Evolutionary conservation across 1,139 yeast species (phyloP).

Genomic region (Sugiyamaella paludigena): DNA sequence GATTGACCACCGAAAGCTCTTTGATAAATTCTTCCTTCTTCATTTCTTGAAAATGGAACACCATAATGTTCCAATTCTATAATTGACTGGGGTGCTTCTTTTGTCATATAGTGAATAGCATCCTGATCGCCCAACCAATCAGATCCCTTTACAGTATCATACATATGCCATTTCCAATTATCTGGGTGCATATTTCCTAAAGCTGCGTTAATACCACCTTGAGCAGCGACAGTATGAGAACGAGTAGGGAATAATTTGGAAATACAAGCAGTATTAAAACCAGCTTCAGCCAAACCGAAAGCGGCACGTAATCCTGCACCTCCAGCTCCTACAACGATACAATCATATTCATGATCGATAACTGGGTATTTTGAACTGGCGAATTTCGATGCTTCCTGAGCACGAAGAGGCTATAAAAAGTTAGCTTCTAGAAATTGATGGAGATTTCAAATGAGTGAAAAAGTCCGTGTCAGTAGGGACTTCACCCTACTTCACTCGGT

Average conservation of each 20-base stretch:
- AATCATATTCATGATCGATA: conserved; percentile 93
- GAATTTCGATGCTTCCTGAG: conserved; percentile 41
- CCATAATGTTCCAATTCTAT: conserved; percentile 98
- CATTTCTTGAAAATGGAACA: conserved; percentile 96
- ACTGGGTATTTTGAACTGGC: conserved; percentile 74
- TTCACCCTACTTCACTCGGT: too few relatives aligned
- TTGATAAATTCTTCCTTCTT: conserved; percentile 95
- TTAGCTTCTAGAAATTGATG: not conserved
- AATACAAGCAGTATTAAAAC: conserved; percentile 96
- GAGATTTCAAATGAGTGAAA: too few relatives aligned
- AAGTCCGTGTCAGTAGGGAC: too few relatives aligned
- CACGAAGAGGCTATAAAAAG: conserved; percentile 27
- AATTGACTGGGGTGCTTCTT: conserved; percentile 94
- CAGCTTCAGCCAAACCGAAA: conserved; percentile 94
- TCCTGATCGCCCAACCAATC: conserved; percentile 99
- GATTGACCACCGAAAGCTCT: conserved; percentile 99
- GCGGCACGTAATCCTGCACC: conserved; percentile 99
- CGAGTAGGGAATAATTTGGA: conserved; percentile 97
- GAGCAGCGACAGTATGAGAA: conserved; percentile 99
- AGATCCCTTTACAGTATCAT: conserved; percentile 99
- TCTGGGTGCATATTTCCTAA: conserved; percentile 94
- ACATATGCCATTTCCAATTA: conserved; percentile 99
- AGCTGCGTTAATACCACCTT: conserved; percentile 99
- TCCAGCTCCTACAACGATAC: conserved; percentile 98
- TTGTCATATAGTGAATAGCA: conserved; percentile 98